Base-by-base conservation (phyloP, 2,329 filamentous ascomycete species). In the Penicillium sp. region DNA sequence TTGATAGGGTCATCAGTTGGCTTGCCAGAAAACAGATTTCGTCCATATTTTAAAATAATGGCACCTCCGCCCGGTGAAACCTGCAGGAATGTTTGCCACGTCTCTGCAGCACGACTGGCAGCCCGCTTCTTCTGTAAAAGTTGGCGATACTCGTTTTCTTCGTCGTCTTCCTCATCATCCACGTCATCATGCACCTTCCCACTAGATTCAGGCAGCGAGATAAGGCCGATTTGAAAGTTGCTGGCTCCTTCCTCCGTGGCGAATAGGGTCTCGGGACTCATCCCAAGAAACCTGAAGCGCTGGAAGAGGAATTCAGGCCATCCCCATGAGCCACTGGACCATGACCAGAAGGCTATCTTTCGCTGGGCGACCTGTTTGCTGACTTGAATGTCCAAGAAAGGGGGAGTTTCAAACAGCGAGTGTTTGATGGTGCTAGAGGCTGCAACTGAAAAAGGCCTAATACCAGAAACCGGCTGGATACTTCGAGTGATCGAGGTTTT, bases 21-120 rank as follows among this genome's bases (percentile, higher is more conserved):
- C 26, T 65, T 68, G 6, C 72, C 69, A 2, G 68, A 70, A 45
- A 77, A 77, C 18, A 77, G 37, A 37, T 72, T 75, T 9, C 73
- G 66, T 5, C 65, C 67, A 56, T 77, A 77, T 26, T 54, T 69
- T 26, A 75, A 49, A 2, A 67, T 61, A 29, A 77, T n/a, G 6
- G 61, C 65, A 4, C 63, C 66, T 15, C 58, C 62, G 3, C 47
- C 47, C 0, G 74, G 73, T 11, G 67, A 68, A 25, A 68, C 67
- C 40, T 65, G 57, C 8, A 73, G 41, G 27, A 56, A 61, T 4
- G 69, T 61, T 37, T 69, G 65, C 73, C 73, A 77, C 3, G 65
- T 58, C 57, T 74, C 73, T 3, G 64, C 67, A 14, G 60, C 64
- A 46, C 61, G 62, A 53, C 61, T 48, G 22, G 63, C 62, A 40